Conservation (phyloP, 1,284 basidiomycete species). For the Sanghuangporus baumii region DNA sequence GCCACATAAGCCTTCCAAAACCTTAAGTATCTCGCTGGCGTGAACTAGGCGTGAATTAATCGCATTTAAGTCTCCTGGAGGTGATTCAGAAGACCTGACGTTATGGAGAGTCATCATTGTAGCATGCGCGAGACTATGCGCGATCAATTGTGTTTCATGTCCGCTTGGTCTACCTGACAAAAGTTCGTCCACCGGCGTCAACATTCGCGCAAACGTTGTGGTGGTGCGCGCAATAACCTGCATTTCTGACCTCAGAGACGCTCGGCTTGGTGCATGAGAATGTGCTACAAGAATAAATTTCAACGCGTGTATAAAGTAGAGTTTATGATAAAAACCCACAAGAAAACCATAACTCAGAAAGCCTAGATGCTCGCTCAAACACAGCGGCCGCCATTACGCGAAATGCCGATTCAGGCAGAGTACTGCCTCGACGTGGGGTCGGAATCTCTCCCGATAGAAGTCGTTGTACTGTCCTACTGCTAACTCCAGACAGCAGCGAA, state of each 20-base stretch:
- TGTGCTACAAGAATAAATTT: neutral
- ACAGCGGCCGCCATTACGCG: slow-evolving; percentile 12
- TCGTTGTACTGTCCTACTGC: slow-evolving; percentile 1
- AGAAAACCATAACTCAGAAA: neutral
- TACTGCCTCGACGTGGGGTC: neutral
- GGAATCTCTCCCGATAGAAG: slow-evolving; percentile 1
- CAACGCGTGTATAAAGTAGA: neutral
- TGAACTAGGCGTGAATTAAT: slow-evolving; percentile 27
- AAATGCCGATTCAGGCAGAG: neutral
- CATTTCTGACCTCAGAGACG: neutral
- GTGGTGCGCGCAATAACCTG: slow-evolving; percentile 23
- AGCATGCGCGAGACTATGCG: slow-evolving; percentile 29
- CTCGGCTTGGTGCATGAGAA: neutral
- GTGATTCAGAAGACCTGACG: slow-evolving; percentile 23
- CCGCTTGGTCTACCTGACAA: slow-evolving; percentile 17
- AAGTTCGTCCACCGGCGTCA: slow-evolving; percentile 22
- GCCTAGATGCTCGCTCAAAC: slow-evolving; percentile 6
- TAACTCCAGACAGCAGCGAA: neutral
- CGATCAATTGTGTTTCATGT: slow-evolving; percentile 22
- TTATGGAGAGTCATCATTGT: slow-evolving; percentile 33
- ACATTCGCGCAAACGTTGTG: slow-evolving; percentile 27
- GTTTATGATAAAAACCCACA: neutral
- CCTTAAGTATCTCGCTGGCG: slow-evolving; percentile 2
- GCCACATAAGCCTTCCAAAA: slow-evolving; percentile 13
- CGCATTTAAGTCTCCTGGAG: slow-evolving; percentile 20